Evolutionary conservation across 345 rosid genomes (phyloP).

Genomic region (Geranium rotundifolium): DNA sequence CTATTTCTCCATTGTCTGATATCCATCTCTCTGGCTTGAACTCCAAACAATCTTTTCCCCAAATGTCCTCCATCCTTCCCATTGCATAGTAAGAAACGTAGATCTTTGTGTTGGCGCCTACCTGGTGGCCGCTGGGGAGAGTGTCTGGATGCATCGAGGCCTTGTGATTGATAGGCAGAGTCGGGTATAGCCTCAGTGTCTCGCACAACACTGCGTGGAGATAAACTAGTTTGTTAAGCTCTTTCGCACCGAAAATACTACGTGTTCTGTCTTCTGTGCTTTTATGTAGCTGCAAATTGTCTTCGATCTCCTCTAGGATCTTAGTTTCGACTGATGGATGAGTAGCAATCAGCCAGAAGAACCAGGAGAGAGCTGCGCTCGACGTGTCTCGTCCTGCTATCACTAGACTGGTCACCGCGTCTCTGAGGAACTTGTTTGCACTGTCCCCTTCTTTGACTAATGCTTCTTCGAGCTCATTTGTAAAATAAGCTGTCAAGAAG

Average conservation of each 20-base stretch:
- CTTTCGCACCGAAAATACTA: neutral
- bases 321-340: conserved; percentile 17
- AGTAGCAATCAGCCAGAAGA: conserved; percentile 32
- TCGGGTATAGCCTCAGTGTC: conserved; percentile 76
- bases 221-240: conserved; percentile 12
- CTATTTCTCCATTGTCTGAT: conserved; percentile 42
- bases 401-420: conserved; percentile 34
- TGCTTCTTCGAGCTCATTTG: conserved; percentile 2
- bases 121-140: conserved; percentile 80
- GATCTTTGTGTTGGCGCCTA: conserved; percentile 77
- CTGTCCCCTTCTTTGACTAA: conserved; percentile 1
- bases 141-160: conserved; percentile 64
- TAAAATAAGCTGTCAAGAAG: conserved; percentile 28
- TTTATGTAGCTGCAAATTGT: neutral
- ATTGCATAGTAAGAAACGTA: conserved; percentile 77
- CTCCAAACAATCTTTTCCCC: conserved; percentile 91
- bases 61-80: conserved; percentile 72
- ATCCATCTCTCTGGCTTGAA: conserved; percentile 86
- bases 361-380: conserved; percentile 27
- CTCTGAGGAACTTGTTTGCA: conserved; percentile 29
- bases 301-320: conserved; percentile 34
- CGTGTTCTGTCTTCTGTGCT: too few species aligned
- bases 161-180: conserved; percentile 93
- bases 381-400: conserved; percentile 45
- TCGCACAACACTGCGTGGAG: conserved; percentile 34